phyloP scores from a whole-genome alignment of 2,329 filamentous ascomycete species.

The Alternaria alternata region DNA sequence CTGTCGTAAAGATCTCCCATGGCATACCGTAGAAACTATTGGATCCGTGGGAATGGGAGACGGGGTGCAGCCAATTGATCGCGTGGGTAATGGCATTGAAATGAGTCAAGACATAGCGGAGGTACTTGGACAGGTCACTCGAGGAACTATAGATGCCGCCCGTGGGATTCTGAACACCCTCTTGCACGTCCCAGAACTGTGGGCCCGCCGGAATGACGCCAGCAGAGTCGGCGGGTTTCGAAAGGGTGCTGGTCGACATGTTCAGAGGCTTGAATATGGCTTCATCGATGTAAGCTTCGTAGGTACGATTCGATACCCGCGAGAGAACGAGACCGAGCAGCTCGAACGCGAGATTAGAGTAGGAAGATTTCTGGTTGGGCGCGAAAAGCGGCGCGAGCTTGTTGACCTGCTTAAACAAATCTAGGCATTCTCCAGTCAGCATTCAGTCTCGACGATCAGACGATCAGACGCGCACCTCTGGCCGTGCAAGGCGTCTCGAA shows the following conservation, averaged over 20 bases:
- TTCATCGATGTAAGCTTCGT: slow-evolving; percentile 49
- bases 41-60: slow-evolving; percentile 47
- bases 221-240: slow-evolving; percentile 42
- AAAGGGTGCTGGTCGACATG: slow-evolving; percentile 43
- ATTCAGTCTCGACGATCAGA: not conserved
- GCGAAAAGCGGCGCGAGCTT: slow-evolving; percentile 49
- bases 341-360: slow-evolving; percentile 54
- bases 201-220: slow-evolving; percentile 50
- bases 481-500: slow-evolving; percentile 41
- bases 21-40: slow-evolving; percentile 57
- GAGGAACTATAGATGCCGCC: slow-evolving; percentile 56
- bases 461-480: slow-evolving; percentile 20
- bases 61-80: slow-evolving; percentile 56
- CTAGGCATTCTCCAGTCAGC: slow-evolving; percentile 24
- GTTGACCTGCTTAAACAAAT: slow-evolving; percentile 46
- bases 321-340: slow-evolving; percentile 54
- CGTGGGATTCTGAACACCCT: slow-evolving; percentile 54
- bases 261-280: slow-evolving; percentile 51
- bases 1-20: slow-evolving; percentile 58
- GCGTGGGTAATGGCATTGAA: slow-evolving; percentile 53
- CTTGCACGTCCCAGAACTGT: slow-evolving; percentile 54
- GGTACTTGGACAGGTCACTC: slow-evolving; percentile 53
- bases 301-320: slow-evolving; percentile 48
- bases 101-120: slow-evolving; percentile 54
- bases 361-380: slow-evolving; percentile 54